These are phyloP conservation scores for Aspergillus sclerotioniger DNA, from an alignment of 495 filamentous ascomycete genomes.

Conservation along the genomic window DNA sequence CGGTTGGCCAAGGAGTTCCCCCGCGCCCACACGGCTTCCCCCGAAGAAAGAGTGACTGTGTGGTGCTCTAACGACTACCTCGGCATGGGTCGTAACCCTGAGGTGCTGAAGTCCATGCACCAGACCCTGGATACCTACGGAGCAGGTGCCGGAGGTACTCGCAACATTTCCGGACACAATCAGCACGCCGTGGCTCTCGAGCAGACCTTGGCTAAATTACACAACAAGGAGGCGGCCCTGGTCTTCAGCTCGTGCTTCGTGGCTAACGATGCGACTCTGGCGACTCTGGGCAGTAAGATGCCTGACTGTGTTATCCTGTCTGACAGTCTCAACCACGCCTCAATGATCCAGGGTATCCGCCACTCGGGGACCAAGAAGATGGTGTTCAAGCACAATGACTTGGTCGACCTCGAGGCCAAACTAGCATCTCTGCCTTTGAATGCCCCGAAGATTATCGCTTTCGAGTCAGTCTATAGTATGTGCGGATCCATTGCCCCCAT, in stretches of 20 bases:
- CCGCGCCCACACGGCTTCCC: slow-evolving; percentile 81
- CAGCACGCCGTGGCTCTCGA: slow-evolving; percentile 88
- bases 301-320: slow-evolving; percentile 95
- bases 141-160: slow-evolving; percentile 90
- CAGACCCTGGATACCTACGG: slow-evolving; percentile 92
- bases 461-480: slow-evolving; percentile 99
- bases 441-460: slow-evolving; percentile 95
- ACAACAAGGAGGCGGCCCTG: slow-evolving; percentile 85
- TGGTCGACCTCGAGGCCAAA: slow-evolving; percentile 85
- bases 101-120: slow-evolving; percentile 90
- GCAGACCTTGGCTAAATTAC: slow-evolving; percentile 79
- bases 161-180: slow-evolving; percentile 98
- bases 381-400: slow-evolving; percentile 97
- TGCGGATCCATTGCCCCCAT: slow-evolving; percentile 96
- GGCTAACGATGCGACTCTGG: slow-evolving; percentile 95
- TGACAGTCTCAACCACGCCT: slow-evolving; percentile 94
- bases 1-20: slow-evolving; percentile 95
- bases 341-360: slow-evolving; percentile 99
- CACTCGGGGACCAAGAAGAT: slow-evolving; percentile 95
- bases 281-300: slow-evolving; percentile 91
- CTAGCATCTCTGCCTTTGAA: slow-evolving; percentile 79
- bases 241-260: slow-evolving; percentile 98
- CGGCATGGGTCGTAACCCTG: slow-evolving; percentile 89
- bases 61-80: slow-evolving; percentile 99
- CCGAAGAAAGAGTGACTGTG: slow-evolving; percentile 88